A percentile compares a stretch with the other conserved stretches of the same genome.
phyloP scores from a whole-genome alignment of 1,284 basidiomycete genomes.

The Fistulinella staudtii region DNA sequence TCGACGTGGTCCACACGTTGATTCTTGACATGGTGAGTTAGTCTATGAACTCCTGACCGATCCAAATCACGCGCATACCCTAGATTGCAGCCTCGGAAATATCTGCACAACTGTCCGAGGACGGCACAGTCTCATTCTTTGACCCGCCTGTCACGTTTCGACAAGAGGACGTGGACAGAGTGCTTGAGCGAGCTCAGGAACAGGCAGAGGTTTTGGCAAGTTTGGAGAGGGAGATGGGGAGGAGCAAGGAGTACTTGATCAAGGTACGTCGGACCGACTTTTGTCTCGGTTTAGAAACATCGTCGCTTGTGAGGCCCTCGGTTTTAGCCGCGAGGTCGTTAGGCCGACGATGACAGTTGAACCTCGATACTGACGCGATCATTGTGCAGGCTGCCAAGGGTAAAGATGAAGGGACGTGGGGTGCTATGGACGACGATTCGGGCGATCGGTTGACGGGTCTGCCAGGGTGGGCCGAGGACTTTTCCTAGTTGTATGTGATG shows the following conservation, averaged over 20 bases:
- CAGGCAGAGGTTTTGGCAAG: constrained; percentile 49
- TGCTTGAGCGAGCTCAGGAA: constrained; percentile 57
- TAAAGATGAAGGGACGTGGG: constrained; percentile 31
- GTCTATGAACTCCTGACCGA: constrained; percentile 1
- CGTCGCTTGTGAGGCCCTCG: constrained; percentile 5
- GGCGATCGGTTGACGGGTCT: constrained; percentile 21
- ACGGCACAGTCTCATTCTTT: constrained; percentile 69
- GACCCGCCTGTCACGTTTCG: constrained; percentile 60
- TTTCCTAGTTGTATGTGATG: neutral
- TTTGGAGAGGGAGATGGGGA: constrained; percentile 55
- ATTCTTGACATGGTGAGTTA: constrained; percentile 64
- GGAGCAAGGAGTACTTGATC: constrained; percentile 61
- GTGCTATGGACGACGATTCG: constrained; percentile 28
- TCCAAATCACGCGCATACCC: neutral
- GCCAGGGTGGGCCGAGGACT: constrained; percentile 26
- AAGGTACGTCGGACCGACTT: constrained; percentile 45
- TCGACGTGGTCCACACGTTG: constrained; percentile 54
- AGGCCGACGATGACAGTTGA: too few relatives aligned
- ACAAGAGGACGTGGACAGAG: constrained; percentile 59
- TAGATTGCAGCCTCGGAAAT: constrained; percentile 73
- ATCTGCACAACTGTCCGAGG: constrained; percentile 56
- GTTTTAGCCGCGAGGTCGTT: too few relatives aligned
- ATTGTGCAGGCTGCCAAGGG: constrained; percentile 27
- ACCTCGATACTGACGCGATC: constrained; percentile 3
- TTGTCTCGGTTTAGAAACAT: neutral